Evolutionary conservation across 2,329 filamentous ascomycete species (phyloP), one percentile per base, ranked within the genome.

Genomic region (Colletotrichum coccodes): DNA sequence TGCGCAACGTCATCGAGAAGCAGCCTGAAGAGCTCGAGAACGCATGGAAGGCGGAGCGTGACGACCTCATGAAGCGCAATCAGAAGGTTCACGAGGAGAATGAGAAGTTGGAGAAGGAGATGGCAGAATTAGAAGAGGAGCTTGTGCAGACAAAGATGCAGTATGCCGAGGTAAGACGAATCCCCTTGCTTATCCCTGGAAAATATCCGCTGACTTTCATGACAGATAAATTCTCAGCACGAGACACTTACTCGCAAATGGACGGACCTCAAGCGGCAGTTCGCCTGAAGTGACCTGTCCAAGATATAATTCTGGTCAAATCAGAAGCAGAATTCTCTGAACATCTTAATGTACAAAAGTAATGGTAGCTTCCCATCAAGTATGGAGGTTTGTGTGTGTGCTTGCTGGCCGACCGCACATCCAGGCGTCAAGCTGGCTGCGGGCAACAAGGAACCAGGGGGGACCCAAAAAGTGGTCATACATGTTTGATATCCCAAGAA

Each of bases 31-130:
- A 98, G 79, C 90, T 98, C 6, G 96, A 99, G 78, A 88, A 89
- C 68, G 88, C 90, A 60, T 89, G 97, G 81, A 90, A 92, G 78
- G 87, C 88, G 12, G 95, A 98, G 80, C 95, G 97, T 82, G 95
- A 98, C 63, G 89, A 92, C 60, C 90, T 98, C 75, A 96, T 98
- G 92, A 91, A 94, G 79, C 90, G 94, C 70, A 98, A 98, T 77
- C 89, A 92, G 71, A 94, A 97, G 75, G 95, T 98, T 8, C 95
- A 98, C 76, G 94, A 97, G 74, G 94, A 97, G 82, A 99, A 98
- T 76, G 87, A 92, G 69, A 89, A 87, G 66, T 83, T 99, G 73
- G 95, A 98, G 80, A 95, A 97, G 77, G 93, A 96, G 76, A 88
- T 97, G 87, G 87, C 89, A 6, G 94, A 98, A 74, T 93, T 98